Conservation (phyloP, 2,329 filamentous ascomycete genomes). For the Pseudofabraea citricarpa region DNA sequence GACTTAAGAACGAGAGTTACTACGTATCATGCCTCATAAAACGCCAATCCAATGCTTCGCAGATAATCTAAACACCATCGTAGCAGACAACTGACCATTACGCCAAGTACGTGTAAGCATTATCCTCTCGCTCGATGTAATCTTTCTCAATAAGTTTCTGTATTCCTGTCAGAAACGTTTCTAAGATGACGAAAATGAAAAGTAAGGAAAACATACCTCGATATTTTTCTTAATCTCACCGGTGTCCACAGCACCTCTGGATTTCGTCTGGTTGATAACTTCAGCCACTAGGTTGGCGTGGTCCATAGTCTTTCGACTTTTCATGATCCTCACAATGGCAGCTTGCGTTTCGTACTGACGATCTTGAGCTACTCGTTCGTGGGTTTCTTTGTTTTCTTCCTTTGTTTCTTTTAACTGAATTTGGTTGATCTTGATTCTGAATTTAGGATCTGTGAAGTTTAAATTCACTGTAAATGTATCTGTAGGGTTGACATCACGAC, state of each 20-base stretch:
- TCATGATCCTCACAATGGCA: slow-evolving; percentile 95
- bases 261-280: slow-evolving; percentile 87
- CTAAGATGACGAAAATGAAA: no score
- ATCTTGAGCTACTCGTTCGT: slow-evolving; percentile 84
- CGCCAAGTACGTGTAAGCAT: slow-evolving; percentile 66
- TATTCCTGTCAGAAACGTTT: slow-evolving; percentile 22
- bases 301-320: slow-evolving; percentile 80
- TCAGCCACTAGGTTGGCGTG: slow-evolving; percentile 87
- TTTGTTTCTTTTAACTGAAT: slow-evolving; percentile 96
- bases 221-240: slow-evolving; percentile 95
- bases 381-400: slow-evolving; percentile 90
- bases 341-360: slow-evolving; percentile 95
- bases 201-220: slow-evolving; percentile 55
- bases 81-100: no score
- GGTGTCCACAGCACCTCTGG: slow-evolving; percentile 78
- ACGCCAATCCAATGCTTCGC: no score
- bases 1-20: no score
- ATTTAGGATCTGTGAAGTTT: slow-evolving; percentile 73
- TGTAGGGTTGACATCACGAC: slow-evolving; percentile 69
- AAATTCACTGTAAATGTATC: slow-evolving; percentile 85
- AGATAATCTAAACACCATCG: no score
- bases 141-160: slow-evolving; percentile 80
- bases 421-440: slow-evolving; percentile 96
- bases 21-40: no score
- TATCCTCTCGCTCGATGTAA: slow-evolving; percentile 77